Percentiles rank a stretch among this genome's conserved stretches.
Conservation (phyloP, 257 asterid genomes). For the Craterostigma plantagineum region DNA sequence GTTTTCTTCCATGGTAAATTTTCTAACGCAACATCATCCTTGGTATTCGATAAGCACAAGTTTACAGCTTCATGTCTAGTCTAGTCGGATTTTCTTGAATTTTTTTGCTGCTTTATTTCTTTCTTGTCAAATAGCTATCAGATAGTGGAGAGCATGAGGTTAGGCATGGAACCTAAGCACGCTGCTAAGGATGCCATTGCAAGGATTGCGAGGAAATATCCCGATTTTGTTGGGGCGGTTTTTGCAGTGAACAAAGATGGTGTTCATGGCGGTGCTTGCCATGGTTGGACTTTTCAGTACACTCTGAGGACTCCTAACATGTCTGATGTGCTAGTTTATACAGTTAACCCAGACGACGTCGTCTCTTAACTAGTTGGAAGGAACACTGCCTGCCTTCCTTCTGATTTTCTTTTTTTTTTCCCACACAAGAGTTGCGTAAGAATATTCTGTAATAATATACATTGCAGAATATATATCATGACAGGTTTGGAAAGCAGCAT, state of each 20-base stretch:
- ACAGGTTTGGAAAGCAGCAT: too few species aligned
- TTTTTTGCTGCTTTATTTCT: slow-evolving; percentile 6
- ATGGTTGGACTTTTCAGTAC: slow-evolving; percentile 95
- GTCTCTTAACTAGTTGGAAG: too few species aligned
- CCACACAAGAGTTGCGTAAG: too few species aligned
- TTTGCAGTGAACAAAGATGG: slow-evolving; percentile 61
- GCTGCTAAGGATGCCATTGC: slow-evolving; percentile 84
- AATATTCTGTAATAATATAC: too few species aligned
- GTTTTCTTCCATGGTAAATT: slow-evolving; percentile 85
- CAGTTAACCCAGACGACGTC: slow-evolving; percentile 25
- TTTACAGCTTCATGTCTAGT: too few species aligned
- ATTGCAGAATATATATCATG: too few species aligned
- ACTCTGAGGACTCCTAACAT: slow-evolving; percentile 49
- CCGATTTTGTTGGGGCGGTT: slow-evolving; percentile 70
- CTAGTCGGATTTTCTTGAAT: too few species aligned
- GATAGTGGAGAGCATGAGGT: slow-evolving; percentile 94
- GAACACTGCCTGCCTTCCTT: too few species aligned
- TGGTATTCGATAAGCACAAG: too few species aligned
- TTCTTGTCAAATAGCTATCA: slow-evolving; percentile 41
- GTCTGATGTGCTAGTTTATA: slow-evolving; percentile 52
- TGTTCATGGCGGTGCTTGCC: slow-evolving; percentile 78
- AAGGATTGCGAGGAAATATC: slow-evolving; percentile 57
- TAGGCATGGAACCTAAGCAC: slow-evolving; percentile 80
- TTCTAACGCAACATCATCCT: too few species aligned
- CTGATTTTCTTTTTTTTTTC: too few species aligned